Base-by-base conservation (phyloP, 2,329 filamentous ascomycete genomes). In the Trichoderma brevicompactum region DNA sequence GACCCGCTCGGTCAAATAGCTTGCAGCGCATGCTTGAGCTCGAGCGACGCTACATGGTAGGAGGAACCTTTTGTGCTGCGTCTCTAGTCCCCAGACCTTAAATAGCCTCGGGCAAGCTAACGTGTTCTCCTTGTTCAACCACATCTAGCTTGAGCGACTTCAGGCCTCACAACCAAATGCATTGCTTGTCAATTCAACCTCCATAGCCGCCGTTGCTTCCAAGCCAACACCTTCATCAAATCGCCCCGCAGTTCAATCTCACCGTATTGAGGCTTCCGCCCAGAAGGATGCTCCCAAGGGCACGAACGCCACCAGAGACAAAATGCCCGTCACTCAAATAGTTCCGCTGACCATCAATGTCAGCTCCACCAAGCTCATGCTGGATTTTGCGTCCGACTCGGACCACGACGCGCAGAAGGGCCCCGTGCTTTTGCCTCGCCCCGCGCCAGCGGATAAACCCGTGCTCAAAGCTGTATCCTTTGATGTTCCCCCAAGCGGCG, bases 21-120 rank as follows among this genome's bases (percentile, higher is more conserved):
- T 81, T 87, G 68, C 80, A 86, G 73, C 80, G 79, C 66, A 87
- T 88, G 85, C 78, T 87, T 55, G 84, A 87, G 70, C 75, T 87
- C 59, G 86, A 88, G 72, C 85, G 83, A 72, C 80, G 79, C 72
- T 81, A 79, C 74, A 86, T 85, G 82, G 86, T 87, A 78, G 78
- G 79, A 72, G 28, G 28, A n/a, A 15, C n/a, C 6, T 46, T 13
- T 15, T 5, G 40, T 38, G 53, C 38, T 38, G n/a, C 53, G 46
- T 17, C 19, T 64, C 15, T 59, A 44, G 34, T 41, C 15, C 54
- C 56, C 15, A 15, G 49, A 12, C 12, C 12, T 48, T 40, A n/a
- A 28, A 49, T 28, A 36, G 15, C 32, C 17, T 40, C 32, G 8
- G 9, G 48, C 9, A 46, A 54, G 60, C 60, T 63, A 46, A 63